Base-by-base conservation (phyloP, 2,329 filamentous ascomycete genomes). In the Raffaelea arxii region DNA sequence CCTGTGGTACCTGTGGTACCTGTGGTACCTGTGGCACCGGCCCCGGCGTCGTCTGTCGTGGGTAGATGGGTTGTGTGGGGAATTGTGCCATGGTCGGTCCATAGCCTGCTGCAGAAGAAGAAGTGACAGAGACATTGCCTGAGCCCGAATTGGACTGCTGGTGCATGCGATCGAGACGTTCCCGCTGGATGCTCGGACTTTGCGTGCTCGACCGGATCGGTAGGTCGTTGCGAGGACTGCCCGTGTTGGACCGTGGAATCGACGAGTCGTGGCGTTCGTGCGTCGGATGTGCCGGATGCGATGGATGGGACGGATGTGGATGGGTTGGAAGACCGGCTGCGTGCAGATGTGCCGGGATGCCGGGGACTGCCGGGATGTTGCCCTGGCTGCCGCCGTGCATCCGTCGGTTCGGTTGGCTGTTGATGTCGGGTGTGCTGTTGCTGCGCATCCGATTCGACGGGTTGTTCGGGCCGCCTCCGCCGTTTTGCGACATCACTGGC, bases 391-490 rank as follows among this genome's bases (percentile, higher is more conserved):
- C 71, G 63, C 77, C 76, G 53, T 72, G 68, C 45, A 69, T 63
- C 59, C 78, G 71, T 52, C 80, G 72, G 42, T 74, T 74, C 52
- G 76, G 74, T 45, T 81, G 77, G 45, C 77, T 82, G 54, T 94
- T 87, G 56, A 95, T 95, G 62, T 97, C 90, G 7, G 92, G 91
- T 52, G 90, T 96, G 67, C 91, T 97, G 58, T 94, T 94, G 32
- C 90, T 95, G 53, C 92, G 79, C 66, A 86, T 83, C 54, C 89
- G 77, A 59, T 84, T n/a, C n/a, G n/a, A n/a, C n/a, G n/a, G n/a
- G 81, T 60, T 87, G 82, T 52, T 82, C 68, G 60, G 74, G 65
- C 52, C 73, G 69, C 56, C 73, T 69, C 55, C 79, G 67, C 56
- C 64, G 53, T 71, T 64, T 50, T 69, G 66, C 23, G 58, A 60